Conservation (phyloP, 1,284 basidiomycete species). For the Microbotryum violaceum region DNA sequence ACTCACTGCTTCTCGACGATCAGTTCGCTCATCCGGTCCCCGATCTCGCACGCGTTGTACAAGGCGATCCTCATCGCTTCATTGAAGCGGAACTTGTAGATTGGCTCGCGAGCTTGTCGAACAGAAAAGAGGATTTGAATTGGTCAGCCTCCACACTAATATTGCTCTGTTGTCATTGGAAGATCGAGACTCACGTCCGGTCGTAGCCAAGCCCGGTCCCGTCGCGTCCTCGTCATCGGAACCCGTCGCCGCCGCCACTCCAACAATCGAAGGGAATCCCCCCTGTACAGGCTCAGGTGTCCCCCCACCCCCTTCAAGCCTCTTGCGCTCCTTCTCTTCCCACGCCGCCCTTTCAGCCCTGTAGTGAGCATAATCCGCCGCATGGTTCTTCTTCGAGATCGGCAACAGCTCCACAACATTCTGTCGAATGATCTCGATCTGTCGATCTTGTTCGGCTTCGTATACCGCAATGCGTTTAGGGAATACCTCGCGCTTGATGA, state of each 20-base stretch:
- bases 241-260: background rate
- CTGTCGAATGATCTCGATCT: conserved; percentile 4
- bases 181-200: too few relatives aligned
- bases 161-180: too few relatives aligned
- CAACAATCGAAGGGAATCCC: background rate
- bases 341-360: conserved; percentile 6
- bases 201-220: too few relatives aligned
- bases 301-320: background rate
- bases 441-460: conserved; percentile 11
- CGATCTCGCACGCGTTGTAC: conserved; percentile 20
- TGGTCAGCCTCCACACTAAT: too few relatives aligned
- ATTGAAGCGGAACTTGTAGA: conserved; percentile 32
- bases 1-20: conserved; percentile 34
- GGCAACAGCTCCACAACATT: conserved; percentile 11
- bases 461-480: conserved; percentile 16
- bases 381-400: conserved; percentile 17
- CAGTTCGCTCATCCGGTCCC: conserved; percentile 26
- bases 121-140: too few relatives aligned
- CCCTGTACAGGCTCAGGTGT: conserved; percentile 6
- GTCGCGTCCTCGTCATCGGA: too few relatives aligned
- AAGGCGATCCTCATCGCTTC: conserved; percentile 28
- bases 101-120: conserved; percentile 20
- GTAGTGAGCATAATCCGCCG: conserved; percentile 8
- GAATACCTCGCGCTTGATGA: conserved; percentile 34
- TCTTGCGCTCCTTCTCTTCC: background rate